phyloP scores from a whole-genome alignment of 1,284 basidiomycete genomes.

The Vanrija pseudolonga region DNA sequence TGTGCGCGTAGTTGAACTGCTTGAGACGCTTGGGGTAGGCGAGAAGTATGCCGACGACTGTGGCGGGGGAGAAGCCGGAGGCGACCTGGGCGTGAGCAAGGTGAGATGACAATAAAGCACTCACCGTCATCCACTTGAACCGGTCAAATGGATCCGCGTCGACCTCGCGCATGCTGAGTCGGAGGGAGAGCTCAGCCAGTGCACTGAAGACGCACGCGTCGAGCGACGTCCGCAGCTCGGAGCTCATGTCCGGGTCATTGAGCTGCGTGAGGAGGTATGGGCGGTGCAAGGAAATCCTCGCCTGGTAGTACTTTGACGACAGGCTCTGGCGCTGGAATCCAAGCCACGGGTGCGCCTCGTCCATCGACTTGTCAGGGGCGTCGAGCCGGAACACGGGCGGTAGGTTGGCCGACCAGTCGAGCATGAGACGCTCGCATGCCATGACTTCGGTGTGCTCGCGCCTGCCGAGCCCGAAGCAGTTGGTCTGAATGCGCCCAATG shows the following conservation, averaged over 20 bases:
- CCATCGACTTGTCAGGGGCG: conserved; percentile 20
- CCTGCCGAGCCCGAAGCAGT: conserved; percentile 28
- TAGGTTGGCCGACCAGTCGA: conserved; percentile 19
- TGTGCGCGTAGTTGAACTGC: conserved; percentile 15
- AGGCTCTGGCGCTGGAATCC: conserved; percentile 29
- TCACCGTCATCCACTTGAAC: conserved; percentile 37
- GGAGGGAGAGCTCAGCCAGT: conserved; percentile 25
- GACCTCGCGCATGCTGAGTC: conserved; percentile 17
- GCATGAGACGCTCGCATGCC: conserved; percentile 24
- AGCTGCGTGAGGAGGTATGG: conserved; percentile 23
- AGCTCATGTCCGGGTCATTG: conserved; percentile 3
- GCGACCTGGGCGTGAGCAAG: conserved; percentile 20
- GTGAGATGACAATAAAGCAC: background rate
- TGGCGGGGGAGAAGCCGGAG: conserved; percentile 28
- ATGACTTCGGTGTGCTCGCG: conserved; percentile 26
- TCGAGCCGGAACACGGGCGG: conserved; percentile 31
- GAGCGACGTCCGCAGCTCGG: conserved; percentile 14
- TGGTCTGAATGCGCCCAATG: conserved; percentile 26
- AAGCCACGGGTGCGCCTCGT: conserved; percentile 23
- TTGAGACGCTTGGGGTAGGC: conserved; percentile 12
- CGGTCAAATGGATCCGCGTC: conserved; percentile 28
- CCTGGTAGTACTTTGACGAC: conserved; percentile 30
- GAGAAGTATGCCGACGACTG: conserved; percentile 27
- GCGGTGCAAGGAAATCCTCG: conserved; percentile 30
- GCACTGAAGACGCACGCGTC: conserved; percentile 22